Percentiles rank a stretch among this genome's conserved stretches.
These are phyloP conservation scores for Amylostereum areolatum DNA, from an alignment of 1,284 basidiomycete genomes.

Conservation along the genomic window DNA sequence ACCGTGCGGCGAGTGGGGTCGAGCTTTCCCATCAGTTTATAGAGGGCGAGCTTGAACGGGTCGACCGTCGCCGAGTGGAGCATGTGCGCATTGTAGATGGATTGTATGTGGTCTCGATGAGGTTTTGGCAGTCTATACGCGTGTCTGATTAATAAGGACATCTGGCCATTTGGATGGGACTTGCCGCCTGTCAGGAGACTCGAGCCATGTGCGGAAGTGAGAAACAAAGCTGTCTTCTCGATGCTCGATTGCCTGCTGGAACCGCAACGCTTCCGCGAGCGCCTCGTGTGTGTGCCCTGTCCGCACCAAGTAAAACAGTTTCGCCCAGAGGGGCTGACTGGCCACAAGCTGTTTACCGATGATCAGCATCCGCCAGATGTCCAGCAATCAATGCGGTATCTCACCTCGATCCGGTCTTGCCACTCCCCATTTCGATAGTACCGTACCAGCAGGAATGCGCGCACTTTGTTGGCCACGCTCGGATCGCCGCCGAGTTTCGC, in stretches of 20 bases:
- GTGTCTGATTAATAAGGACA: conserved; percentile 3
- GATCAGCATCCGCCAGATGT: not conserved
- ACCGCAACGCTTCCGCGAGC: conserved; percentile 66
- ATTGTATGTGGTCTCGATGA: conserved; percentile 80
- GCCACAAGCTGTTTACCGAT: conserved; percentile 56
- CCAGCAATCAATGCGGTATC: conserved; percentile 10
- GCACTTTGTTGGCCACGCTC: conserved; percentile 82
- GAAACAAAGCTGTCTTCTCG: conserved; percentile 83
- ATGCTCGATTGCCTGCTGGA: conserved; percentile 72
- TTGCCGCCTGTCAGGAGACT: conserved; percentile 72
- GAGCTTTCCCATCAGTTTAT: conserved; percentile 92
- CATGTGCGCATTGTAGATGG: conserved; percentile 91
- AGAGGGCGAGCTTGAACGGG: conserved; percentile 93
- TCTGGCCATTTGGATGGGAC: conserved; percentile 14
- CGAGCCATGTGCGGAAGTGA: conserved; percentile 84
- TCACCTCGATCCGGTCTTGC: conserved; percentile 80
- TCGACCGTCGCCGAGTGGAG: conserved; percentile 80
- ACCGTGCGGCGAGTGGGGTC: conserved; percentile 82
- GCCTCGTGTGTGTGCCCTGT: conserved; percentile 83
- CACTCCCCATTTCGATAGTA: conserved; percentile 82
- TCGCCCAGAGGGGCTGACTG: conserved; percentile 89
- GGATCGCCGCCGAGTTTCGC: conserved; percentile 92
- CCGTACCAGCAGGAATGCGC: conserved; percentile 77
- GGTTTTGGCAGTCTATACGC: conserved; percentile 64
- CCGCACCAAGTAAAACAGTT: conserved; percentile 86